Conservation (phyloP, 2,329 filamentous ascomycete species). For the Colletotrichum kahawae region DNA sequence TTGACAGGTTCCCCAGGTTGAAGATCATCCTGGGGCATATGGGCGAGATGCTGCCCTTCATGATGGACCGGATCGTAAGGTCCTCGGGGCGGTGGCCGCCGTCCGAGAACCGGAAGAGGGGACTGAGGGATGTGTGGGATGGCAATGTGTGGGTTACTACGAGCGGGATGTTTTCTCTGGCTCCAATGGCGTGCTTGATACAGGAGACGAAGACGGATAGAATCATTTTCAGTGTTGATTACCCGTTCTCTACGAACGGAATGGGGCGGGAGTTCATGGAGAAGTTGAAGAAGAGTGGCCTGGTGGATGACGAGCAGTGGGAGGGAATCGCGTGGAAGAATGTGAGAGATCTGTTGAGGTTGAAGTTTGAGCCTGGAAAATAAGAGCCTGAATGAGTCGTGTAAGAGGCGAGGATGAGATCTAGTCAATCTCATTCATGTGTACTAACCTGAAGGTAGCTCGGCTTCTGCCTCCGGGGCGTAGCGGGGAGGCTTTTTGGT, state of each 20-base stretch:
- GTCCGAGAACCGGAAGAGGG: slow-evolving; percentile 32
- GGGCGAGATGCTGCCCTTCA: slow-evolving; percentile 57
- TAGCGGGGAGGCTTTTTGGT: fast-evolving
- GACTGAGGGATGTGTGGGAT: slow-evolving; percentile 56
- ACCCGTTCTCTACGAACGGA: slow-evolving; percentile 57
- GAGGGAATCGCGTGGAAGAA: slow-evolving; percentile 55
- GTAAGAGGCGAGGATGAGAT: background rate
- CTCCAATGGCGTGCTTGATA: slow-evolving; percentile 49
- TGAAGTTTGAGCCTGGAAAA: slow-evolving; percentile 24
- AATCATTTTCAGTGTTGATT: slow-evolving; percentile 62
- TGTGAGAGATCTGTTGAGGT: slow-evolving; percentile 49
- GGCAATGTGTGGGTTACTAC: slow-evolving; percentile 64
- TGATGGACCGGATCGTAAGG: slow-evolving; percentile 50
- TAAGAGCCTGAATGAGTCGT: background rate
- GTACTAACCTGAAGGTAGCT: background rate
- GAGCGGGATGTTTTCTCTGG: slow-evolving; percentile 56
- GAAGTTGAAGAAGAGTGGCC: slow-evolving; percentile 51
- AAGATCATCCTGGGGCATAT: slow-evolving; percentile 46
- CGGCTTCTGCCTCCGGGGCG: background rate
- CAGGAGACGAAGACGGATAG: slow-evolving; percentile 50
- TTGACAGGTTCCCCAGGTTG: slow-evolving; percentile 39
- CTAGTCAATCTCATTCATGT: background rate
- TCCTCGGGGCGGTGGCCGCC: slow-evolving; percentile 18
- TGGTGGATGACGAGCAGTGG: slow-evolving; percentile 54
- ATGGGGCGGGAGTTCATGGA: slow-evolving; percentile 52